A percentile compares a stretch with the other conserved stretches of the same genome.
phyloP scores from a whole-genome alignment of 2,329 filamentous ascomycete genomes.

The Corniculantispora saksenae region DNA sequence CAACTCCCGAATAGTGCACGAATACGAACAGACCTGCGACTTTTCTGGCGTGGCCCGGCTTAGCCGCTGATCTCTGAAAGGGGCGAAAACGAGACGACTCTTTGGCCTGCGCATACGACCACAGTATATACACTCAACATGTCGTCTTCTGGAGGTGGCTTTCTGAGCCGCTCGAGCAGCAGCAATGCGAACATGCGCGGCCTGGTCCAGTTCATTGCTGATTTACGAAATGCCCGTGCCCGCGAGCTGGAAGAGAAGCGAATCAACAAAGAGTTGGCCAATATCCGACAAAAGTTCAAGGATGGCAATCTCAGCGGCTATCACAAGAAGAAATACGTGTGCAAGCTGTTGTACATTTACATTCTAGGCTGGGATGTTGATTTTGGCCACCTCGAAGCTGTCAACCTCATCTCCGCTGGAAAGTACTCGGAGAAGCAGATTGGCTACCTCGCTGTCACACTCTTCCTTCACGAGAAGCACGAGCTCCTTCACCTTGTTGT shows the following conservation, averaged over 20 bases:
- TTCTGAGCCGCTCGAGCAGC: conserved; percentile 65
- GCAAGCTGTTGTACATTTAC: conserved; percentile 99
- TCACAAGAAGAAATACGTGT: conserved; percentile 99
- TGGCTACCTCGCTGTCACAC: conserved; percentile 93
- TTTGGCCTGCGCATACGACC: neutral
- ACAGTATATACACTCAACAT: conserved; percentile 38
- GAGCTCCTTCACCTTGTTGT: conserved; percentile 94
- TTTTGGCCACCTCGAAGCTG: conserved; percentile 96
- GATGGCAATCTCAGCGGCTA: conserved; percentile 92
- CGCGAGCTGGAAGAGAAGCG: conserved; percentile 97
- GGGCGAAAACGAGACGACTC: neutral
- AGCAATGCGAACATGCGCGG: conserved; percentile 74
- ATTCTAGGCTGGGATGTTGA: conserved; percentile 99
- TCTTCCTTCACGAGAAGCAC: conserved; percentile 96
- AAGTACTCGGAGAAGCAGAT: conserved; percentile 99
- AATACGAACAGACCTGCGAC: neutral
- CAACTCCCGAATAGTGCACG: neutral
- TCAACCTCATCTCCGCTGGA: conserved; percentile 92
- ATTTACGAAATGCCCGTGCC: conserved; percentile 90
- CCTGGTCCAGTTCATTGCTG: conserved; percentile 96
- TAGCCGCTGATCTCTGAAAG: conserved; percentile 6
- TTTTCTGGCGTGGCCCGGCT: neutral
- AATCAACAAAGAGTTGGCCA: conserved; percentile 98
- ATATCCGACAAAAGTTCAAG: conserved; percentile 98
- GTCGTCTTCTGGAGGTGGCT: conserved; percentile 60